A percentile compares a stretch with the other conserved stretches of the same genome.
These are phyloP conservation scores for Globisporangium rhizosaccharum DNA, from an alignment of 352 stramenopile genomes.

Conservation along the genomic window DNA sequence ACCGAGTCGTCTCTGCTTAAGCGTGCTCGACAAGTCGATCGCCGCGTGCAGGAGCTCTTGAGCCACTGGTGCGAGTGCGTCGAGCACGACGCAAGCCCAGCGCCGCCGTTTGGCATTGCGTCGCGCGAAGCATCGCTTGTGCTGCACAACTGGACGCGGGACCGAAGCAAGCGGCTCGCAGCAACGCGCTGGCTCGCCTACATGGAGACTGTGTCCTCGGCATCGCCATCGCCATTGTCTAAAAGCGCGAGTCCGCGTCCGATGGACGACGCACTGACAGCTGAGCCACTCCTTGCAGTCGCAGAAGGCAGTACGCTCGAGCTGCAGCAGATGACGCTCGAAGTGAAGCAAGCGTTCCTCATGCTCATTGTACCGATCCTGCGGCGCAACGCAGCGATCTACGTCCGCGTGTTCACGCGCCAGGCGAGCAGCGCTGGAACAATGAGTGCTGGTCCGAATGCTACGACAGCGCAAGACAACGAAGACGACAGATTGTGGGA, in stretches of 20 bases:
- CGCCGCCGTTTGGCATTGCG: constrained; percentile 44
- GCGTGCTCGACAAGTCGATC: constrained; percentile 23
- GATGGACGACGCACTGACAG: not conserved
- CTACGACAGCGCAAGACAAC: constrained; percentile 11
- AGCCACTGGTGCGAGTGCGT: constrained; percentile 41
- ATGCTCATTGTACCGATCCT: constrained; percentile 66
- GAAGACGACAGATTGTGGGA: constrained; percentile 32
- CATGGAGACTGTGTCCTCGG: constrained; percentile 24
- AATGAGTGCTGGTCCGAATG: not conserved
- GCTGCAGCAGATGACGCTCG: constrained; percentile 46
- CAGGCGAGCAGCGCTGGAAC: not conserved
- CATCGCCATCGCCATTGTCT: not conserved
- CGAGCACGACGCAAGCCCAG: constrained; percentile 19
- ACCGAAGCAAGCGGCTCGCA: constrained; percentile 28
- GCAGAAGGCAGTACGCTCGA: constrained; percentile 36
- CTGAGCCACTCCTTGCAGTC: constrained; percentile 13
- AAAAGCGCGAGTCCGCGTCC: not conserved
- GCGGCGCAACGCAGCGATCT: constrained; percentile 37
- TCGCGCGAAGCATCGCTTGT: constrained; percentile 54
- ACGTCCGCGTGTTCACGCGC: constrained; percentile 57
- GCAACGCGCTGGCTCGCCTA: constrained; percentile 41
- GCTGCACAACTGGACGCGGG: constrained; percentile 52
- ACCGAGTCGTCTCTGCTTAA: constrained; percentile 13
- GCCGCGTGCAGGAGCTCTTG: constrained; percentile 29
- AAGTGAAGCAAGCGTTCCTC: constrained; percentile 73